Evolutionary conservation across 177 flowering plant species (phyloP).

Genomic region (Vitis hybrid): DNA sequence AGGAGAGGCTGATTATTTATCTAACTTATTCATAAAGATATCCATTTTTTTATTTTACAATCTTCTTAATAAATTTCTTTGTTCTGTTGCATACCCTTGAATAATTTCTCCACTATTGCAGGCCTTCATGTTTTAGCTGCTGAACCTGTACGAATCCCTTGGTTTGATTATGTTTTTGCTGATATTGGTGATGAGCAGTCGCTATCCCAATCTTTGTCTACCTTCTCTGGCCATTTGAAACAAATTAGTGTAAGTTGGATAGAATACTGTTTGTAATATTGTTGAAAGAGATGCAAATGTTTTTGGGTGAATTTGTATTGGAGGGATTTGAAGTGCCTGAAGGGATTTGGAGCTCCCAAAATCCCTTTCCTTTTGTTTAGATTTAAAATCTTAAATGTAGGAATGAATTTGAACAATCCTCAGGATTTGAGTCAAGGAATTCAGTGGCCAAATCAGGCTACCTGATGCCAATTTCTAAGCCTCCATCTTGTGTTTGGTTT

Average conservation of each 20-base stretch:
- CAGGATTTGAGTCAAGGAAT: too few species aligned
- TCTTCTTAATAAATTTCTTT: neutral
- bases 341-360: too few species aligned
- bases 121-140: slow-evolving; percentile 84
- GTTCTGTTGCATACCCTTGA: slow-evolving; percentile 4
- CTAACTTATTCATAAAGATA: too few species aligned
- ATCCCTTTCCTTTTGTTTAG: neutral
- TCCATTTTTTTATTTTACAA: neutral
- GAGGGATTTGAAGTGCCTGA: too few species aligned
- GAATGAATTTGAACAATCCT: too few species aligned
- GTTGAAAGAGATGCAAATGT: too few species aligned
- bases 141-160: slow-evolving; percentile 80
- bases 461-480: too few species aligned
- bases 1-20: too few species aligned
- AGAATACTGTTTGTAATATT: neutral
- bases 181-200: slow-evolving; percentile 99
- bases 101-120: slow-evolving; percentile 27
- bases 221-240: slow-evolving; percentile 92
- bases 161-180: slow-evolving; percentile 91
- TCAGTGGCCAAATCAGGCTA: too few species aligned
- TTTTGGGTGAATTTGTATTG: too few species aligned
- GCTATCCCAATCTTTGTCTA: slow-evolving; percentile 82
- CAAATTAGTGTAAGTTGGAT: slow-evolving; percentile 73
- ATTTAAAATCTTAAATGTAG: neutral
- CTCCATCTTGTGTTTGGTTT: too few species aligned